Conservation (phyloP, 805 yeast genomes). For the Scheffersomyces lignosus region DNA sequence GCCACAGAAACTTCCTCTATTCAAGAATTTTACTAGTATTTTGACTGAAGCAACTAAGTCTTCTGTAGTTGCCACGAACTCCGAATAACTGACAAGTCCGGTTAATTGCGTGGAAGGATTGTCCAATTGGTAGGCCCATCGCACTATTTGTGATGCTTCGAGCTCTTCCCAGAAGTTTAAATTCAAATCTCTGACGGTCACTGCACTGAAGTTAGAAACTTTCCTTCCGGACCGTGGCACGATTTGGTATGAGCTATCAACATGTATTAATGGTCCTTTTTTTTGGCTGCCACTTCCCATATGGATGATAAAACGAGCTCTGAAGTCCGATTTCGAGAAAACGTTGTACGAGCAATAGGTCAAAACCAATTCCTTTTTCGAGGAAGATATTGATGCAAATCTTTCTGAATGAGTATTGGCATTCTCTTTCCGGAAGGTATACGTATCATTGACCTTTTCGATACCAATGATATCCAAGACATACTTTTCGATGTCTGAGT, state of each 20-base stretch:
- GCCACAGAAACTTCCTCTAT: conserved; percentile 50
- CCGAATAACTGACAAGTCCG: conserved; percentile 53
- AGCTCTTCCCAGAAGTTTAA: conserved; percentile 57
- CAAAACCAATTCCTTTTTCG: conserved; percentile 34
- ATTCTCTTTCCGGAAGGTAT: conserved; percentile 15
- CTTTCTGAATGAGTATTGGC: conserved; percentile 2
- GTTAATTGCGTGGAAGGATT: conserved; percentile 58
- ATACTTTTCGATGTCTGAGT: conserved; percentile 28
- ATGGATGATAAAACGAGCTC: conserved; percentile 55
- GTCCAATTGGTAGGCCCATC: conserved; percentile 53
- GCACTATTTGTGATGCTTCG: conserved; percentile 55
- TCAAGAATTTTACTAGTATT: conserved; percentile 45
- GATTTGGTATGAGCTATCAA: conserved; percentile 36
- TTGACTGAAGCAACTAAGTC: conserved; percentile 22
- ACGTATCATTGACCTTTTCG: conserved; percentile 13
- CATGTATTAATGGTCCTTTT: conserved; percentile 23
- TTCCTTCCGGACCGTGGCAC: conserved; percentile 15
- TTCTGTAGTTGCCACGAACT: conserved; percentile 26
- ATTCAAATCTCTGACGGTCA: conserved; percentile 15
- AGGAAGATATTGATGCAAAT: not conserved
- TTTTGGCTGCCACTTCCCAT: conserved; percentile 7
- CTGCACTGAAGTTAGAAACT: conserved; percentile 13
- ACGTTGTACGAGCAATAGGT: conserved; percentile 74
- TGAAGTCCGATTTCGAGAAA: conserved; percentile 69
- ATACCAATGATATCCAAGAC: conserved; percentile 29